Evolutionary conservation across 768 basidiomycete species (phyloP), one percentile per base, ranked within the genome.

Genomic region (Leucosporidium scottii): DNA sequence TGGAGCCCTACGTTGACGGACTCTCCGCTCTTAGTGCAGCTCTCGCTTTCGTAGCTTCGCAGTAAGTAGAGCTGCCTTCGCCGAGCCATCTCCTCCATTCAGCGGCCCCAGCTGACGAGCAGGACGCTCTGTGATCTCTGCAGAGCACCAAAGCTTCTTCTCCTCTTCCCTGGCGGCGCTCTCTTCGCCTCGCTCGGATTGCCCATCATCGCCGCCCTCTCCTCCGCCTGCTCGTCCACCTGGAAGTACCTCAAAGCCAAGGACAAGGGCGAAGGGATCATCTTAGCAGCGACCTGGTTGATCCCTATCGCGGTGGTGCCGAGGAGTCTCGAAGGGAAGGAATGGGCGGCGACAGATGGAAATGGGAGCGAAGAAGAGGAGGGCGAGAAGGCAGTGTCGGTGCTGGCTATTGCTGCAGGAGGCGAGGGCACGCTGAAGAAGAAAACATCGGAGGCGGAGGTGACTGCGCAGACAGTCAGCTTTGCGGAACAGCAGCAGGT

Each of bases 251-350:
- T 67, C 25, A 58, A 62, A 25, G 36, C 28, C 20, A 58, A 58
- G 50, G 66, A 67, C 57, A 25, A 39, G 10, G 66, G 66, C 12
- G 56, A 67, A 18, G 61, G 66, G 1, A 36, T 67, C 39, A 36
- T 67, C 34, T 31, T 67, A 5, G 49, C 56, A 2, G 66, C 66
- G 30, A 67, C 66, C 17, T 67, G 66, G 66, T 21, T 67, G 13
- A 27, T 67, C 12, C 66, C 66, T 1, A 8, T 67, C 1, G 66
- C 61, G 23, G 34, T 62, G 27, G 66, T 67, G 13, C 66, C 66
- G 23, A n/a, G 60, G 34, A 61, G 59, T 1, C 50, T 62, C 54
- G 27, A 34, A 9, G 7, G 31, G n/a, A 39, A 61, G 25, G 21
- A 25, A 15, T 47, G 65, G 53, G 2, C 18, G 21, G 10, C 8